Conservation (phyloP, 371 early-diverging fungal genomes). For the Mucor circinelloides region DNA sequence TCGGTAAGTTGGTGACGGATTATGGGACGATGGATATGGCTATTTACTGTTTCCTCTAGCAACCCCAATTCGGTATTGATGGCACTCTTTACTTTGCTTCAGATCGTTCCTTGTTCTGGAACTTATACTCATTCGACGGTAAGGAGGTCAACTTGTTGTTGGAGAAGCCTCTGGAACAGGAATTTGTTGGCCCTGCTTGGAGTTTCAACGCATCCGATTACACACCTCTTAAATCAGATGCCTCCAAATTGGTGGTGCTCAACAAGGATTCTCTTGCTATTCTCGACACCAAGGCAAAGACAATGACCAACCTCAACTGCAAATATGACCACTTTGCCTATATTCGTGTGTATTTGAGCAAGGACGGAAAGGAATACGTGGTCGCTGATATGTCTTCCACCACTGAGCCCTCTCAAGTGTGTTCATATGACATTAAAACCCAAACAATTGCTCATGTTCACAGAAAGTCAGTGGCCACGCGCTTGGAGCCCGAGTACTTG, state of each 20-base stretch:
- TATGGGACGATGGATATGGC: not conserved
- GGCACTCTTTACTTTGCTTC: slow-evolving; percentile 65
- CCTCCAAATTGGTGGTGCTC: slow-evolving; percentile 40
- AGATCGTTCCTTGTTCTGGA: slow-evolving; percentile 77
- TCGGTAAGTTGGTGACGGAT: slow-evolving; percentile 36
- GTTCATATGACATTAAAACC: slow-evolving; percentile 20
- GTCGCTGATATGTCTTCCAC: slow-evolving; percentile 37
- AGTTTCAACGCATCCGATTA: slow-evolving; percentile 39
- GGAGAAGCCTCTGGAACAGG: slow-evolving; percentile 50
- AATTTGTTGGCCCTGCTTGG: slow-evolving; percentile 60
- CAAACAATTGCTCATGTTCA: slow-evolving; percentile 19
- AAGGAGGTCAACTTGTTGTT: slow-evolving; percentile 45
- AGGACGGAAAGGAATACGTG: slow-evolving; percentile 34
- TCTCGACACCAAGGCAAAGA: slow-evolving; percentile 49
- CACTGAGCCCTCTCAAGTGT: slow-evolving; percentile 23
- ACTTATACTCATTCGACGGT: slow-evolving; percentile 55
- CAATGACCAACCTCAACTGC: slow-evolving; percentile 42
- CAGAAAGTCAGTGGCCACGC: slow-evolving; percentile 15
- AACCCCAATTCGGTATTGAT: slow-evolving; percentile 63
- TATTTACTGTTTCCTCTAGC: slow-evolving; percentile 27
- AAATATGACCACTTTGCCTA: slow-evolving; percentile 38
- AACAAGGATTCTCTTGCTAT: slow-evolving; percentile 50
- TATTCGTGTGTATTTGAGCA: slow-evolving; percentile 28
- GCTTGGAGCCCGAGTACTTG: slow-evolving; percentile 49
- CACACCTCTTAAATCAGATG: slow-evolving; percentile 46